Evolutionary conservation across 1,284 basidiomycete genomes (phyloP).

Genomic region (Inonotus hispidus): DNA sequence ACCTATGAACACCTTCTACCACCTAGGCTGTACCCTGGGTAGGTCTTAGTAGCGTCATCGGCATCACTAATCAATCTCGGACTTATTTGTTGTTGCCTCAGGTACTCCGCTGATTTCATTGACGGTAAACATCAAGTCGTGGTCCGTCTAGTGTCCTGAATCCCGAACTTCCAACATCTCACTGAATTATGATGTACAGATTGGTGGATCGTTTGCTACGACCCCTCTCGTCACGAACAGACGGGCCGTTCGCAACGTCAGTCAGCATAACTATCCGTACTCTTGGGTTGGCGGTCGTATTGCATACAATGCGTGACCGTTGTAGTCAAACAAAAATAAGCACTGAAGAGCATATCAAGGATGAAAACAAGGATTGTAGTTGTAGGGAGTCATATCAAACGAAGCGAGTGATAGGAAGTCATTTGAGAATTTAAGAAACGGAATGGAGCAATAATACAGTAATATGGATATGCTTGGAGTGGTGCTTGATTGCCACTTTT

Average conservation of each 20-base stretch:
- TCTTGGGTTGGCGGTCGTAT: slow-evolving; percentile 68
- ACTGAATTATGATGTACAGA: slow-evolving; percentile 36
- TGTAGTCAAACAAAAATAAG: neutral
- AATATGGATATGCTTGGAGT: no score
- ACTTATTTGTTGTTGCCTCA: slow-evolving; percentile 23
- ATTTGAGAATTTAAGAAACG: no score
- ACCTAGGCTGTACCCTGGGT: slow-evolving; percentile 81
- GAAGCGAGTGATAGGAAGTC: no score
- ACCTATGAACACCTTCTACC: slow-evolving; percentile 70
- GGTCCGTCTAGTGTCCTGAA: slow-evolving; percentile 43
- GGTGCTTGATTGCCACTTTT: no score
- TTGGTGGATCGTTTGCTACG: slow-evolving; percentile 90
- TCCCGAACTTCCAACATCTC: neutral
- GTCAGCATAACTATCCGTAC: slow-evolving; percentile 73
- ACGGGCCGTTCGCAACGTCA: slow-evolving; percentile 78
- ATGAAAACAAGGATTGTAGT: no score
- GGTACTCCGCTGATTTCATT: slow-evolving; percentile 86
- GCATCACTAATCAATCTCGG: neutral
- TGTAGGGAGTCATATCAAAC: no score
- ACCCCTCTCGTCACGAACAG: slow-evolving; percentile 77
- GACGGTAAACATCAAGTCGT: slow-evolving; percentile 82
- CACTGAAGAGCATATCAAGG: no score
- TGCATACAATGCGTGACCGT: slow-evolving; percentile 45
- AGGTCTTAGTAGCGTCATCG: slow-evolving; percentile 20
- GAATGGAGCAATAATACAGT: no score